phyloP scores from a whole-genome alignment of 345 rosid genomes.

The Pugionium cornutum region DNA sequence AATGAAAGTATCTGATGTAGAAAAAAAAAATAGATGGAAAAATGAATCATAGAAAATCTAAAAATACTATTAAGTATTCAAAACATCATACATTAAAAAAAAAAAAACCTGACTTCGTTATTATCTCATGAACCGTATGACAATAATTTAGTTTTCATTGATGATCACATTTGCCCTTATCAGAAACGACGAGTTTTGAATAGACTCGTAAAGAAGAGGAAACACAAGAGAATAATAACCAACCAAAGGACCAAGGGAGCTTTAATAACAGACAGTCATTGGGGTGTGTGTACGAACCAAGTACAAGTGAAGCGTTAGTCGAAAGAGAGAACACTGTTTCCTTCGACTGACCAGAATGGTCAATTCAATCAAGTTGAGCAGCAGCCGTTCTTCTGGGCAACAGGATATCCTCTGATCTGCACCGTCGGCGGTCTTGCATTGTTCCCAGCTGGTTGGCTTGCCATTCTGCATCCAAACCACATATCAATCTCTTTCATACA shows the following conservation, averaged over 20 bases:
- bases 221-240: background rate
- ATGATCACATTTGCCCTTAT: background rate
- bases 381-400: slow-evolving; percentile 67
- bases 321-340: background rate
- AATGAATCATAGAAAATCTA: no score
- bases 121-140: background rate
- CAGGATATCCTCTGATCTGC: slow-evolving; percentile 73
- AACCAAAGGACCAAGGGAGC: background rate
- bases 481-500: background rate
- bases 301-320: background rate
- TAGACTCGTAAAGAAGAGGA: no score
- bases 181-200: no score
- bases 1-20: no score
- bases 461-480: slow-evolving; percentile 58
- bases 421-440: slow-evolving; percentile 67
- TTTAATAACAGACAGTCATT: slow-evolving; percentile 21
- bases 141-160: background rate
- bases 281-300: background rate
- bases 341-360: background rate
- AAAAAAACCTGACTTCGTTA: no score
- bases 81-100: no score
- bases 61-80: no score
- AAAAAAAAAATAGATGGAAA: no score
- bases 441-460: slow-evolving; percentile 72
- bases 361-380: slow-evolving; percentile 52